Conservation (phyloP, 1,284 basidiomycete species). For the Exobasidium cylindrosporum region DNA sequence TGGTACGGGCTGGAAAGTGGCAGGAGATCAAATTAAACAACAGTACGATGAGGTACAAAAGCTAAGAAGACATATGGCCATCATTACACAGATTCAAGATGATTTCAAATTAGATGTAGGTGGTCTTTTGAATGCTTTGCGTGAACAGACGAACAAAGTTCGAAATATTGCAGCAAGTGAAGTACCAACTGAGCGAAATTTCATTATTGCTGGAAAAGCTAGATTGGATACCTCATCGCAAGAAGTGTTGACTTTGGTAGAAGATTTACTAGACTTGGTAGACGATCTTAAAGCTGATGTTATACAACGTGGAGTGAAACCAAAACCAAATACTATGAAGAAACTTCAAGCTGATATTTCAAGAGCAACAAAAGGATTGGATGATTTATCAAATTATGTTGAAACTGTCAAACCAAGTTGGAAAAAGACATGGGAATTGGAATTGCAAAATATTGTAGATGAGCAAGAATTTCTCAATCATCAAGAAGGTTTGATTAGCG, state of each 20-base stretch:
- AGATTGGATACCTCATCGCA: constrained; percentile 84
- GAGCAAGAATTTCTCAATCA: constrained; percentile 84
- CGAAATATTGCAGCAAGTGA: constrained; percentile 72
- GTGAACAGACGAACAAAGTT: constrained; percentile 78
- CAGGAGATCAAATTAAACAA: constrained; percentile 68
- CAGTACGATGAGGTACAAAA: constrained; percentile 94
- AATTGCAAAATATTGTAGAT: constrained; percentile 92
- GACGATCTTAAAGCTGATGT: constrained; percentile 90
- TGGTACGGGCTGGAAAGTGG: constrained; percentile 24
- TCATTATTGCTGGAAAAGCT: constrained; percentile 85
- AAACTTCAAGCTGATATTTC: constrained; percentile 72
- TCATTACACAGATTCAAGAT: constrained; percentile 88
- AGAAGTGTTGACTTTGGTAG: constrained; percentile 84
- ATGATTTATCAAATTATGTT: constrained; percentile 78
- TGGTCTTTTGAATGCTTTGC: constrained; percentile 71
- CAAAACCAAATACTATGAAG: constrained; percentile 72
- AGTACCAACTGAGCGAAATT: constrained; percentile 79
- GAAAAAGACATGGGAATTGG: constrained; percentile 98
- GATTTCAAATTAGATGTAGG: constrained; percentile 90
- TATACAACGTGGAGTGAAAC: constrained; percentile 79
- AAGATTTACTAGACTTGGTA: constrained; percentile 87
- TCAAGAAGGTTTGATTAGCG: constrained; percentile 49
- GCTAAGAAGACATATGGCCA: constrained; percentile 83
- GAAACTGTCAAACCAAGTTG: constrained; percentile 89
- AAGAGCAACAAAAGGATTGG: constrained; percentile 69